Evolutionary conservation across 371 early-diverging fungal genomes (phyloP), one percentile per base, ranked within the genome.

Genomic region (Mortierella sp.): DNA sequence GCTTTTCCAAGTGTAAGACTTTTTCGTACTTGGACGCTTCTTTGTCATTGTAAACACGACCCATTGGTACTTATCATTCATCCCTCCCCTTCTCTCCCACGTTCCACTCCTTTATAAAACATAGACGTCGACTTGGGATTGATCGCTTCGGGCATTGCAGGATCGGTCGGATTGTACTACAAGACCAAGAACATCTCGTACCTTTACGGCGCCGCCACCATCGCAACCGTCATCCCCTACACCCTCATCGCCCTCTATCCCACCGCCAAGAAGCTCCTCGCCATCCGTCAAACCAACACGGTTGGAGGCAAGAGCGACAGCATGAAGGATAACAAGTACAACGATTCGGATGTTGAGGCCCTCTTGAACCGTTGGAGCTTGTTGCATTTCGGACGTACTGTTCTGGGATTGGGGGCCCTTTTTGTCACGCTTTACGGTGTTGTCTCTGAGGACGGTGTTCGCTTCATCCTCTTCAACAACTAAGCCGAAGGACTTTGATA

Each of bases 101-200:
- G 3, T 11, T 16, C 13, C 2, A 31, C 19, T 31, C 11, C 40
- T 31, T 14, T 21, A 24, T 40, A 67, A 19, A 16, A n/a, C 48
- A 51, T 77, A 86, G 86, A n/a, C 77, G 28, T 69, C 24, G 79
- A 86, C 13, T 24, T 59, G 24, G 24, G 76, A 16, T 40, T 67
- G 71, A 40, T 73, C 24, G 74, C 53, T 28, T 16, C 72, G 34
- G 46, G 79, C 51, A 26, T 76, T 16, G 40, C 73, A 31, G 76
- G 81, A 64, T 61, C 69, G 34, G 77, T 64, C 40, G 81, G 71
- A 51, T 40, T 86, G 10, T 81, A 76, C 77, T 76, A 79, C 77
- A 71, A 81, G 76, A 79, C 86, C 26, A 76, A 86, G 77, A 86
- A 86, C 72, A 37, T 69, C 57, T 81, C 70, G 16, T 86, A 78